phyloP scores from a whole-genome alignment of 352 stramenopile species.

The Globisporangium yorkense region DNA sequence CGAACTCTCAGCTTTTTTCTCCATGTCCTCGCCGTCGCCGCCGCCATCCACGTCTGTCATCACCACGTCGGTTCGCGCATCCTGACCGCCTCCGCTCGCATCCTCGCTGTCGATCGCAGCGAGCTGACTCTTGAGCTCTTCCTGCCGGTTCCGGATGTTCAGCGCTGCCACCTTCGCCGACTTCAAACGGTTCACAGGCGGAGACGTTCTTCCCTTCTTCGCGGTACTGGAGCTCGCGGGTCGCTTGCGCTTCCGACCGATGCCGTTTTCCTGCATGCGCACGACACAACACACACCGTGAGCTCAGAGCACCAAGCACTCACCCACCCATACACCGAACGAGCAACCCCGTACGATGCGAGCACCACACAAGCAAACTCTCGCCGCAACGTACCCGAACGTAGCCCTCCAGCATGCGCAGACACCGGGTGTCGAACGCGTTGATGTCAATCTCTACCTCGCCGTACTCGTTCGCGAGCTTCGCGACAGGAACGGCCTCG shows the following conservation, averaged over 20 bases:
- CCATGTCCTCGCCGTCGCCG: slow-evolving; percentile 19
- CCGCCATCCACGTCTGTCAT: slow-evolving; percentile 40
- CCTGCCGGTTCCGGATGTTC: slow-evolving; percentile 65
- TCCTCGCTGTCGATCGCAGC: slow-evolving; percentile 62
- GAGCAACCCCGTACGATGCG: too few species aligned
- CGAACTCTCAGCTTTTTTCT: slow-evolving; percentile 23
- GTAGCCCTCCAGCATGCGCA: slow-evolving; percentile 88
- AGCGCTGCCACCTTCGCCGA: slow-evolving; percentile 77
- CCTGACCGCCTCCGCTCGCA: slow-evolving; percentile 5
- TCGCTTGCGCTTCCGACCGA: slow-evolving; percentile 81
- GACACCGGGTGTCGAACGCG: slow-evolving; percentile 79
- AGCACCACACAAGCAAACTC: background rate
- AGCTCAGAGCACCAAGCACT: slow-evolving; percentile 14
- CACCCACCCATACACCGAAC: slow-evolving; percentile 12
- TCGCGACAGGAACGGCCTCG: slow-evolving; percentile 79
- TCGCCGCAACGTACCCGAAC: slow-evolving; percentile 62
- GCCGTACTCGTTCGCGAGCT: slow-evolving; percentile 77
- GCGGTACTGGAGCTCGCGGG: slow-evolving; percentile 22
- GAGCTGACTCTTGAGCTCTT: slow-evolving; percentile 75
- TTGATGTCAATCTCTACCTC: slow-evolving; percentile 90
- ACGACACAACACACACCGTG: slow-evolving; percentile 3
- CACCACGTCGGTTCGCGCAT: slow-evolving; percentile 33
- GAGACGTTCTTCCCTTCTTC: slow-evolving; percentile 39
- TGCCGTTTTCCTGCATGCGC: slow-evolving; percentile 70
- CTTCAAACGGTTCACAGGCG: slow-evolving; percentile 68